phyloP scores from a whole-genome alignment of 306 rosid species.

The Dalbergia oliveri region DNA sequence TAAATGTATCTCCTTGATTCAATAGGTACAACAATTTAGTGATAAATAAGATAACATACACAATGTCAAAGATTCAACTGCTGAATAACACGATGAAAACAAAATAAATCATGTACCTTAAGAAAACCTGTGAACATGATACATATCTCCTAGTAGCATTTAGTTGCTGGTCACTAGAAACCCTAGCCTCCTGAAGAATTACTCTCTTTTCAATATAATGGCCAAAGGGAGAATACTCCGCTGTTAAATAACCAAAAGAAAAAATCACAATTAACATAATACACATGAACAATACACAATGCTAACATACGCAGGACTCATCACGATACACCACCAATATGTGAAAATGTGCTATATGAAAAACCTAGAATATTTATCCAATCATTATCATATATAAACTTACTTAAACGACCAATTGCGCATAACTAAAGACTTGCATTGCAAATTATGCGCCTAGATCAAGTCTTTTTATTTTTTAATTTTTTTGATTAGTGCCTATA shows the following conservation, averaged over 20 bases:
- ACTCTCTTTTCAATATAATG: slow-evolving; percentile 87
- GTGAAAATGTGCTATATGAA: slow-evolving; percentile 8
- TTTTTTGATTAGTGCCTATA: too few relatives aligned
- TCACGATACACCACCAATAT: background rate
- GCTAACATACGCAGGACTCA: background rate
- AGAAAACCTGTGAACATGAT: slow-evolving; percentile 79
- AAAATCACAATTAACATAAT: slow-evolving; percentile 41
- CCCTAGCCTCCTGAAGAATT: slow-evolving; percentile 97
- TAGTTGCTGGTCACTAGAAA: slow-evolving; percentile 94
- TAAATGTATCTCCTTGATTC: slow-evolving; percentile 93
- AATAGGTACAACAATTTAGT: slow-evolving; percentile 93
- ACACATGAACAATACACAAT: background rate
- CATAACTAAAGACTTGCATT: slow-evolving; percentile 44
- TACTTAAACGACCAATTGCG: slow-evolving; percentile 36
- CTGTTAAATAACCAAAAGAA: slow-evolving; percentile 52
- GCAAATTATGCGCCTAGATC: slow-evolving; percentile 33
- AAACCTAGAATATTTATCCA: slow-evolving; percentile 51
- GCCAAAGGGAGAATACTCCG: slow-evolving; percentile 88
- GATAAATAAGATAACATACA: slow-evolving; percentile 52
- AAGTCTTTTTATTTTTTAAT: background rate
- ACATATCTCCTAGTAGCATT: slow-evolving; percentile 73
- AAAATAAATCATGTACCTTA: background rate
- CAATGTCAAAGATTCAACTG: slow-evolving; percentile 42
- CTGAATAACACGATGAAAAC: slow-evolving; percentile 33
- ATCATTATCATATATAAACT: slow-evolving; percentile 16